Base-by-base conservation (phyloP, 768 basidiomycete species). In the Boletus eberwhitei region DNA sequence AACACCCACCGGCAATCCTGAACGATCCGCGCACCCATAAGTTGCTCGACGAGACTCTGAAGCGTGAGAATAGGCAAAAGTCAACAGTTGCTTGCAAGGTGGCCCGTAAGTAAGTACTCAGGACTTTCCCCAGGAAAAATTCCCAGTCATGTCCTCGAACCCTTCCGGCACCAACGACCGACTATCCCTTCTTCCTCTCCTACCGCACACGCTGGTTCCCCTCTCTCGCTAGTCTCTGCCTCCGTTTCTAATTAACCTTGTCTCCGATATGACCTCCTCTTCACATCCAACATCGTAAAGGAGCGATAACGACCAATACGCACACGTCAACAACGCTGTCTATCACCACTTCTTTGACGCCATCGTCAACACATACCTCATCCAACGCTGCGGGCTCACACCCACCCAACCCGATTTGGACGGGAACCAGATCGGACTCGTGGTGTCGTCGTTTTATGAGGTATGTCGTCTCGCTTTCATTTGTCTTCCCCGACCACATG, bases 281-380 rank as follows among this genome's bases (percentile, higher is more conserved):
- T 34, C 13, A 13, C 12, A 1, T 44, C 26, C 21, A 11, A 29
- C 7, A 46, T 21, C 29, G 6, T 26, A n/a, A 58, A 92, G 90
- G 90, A 88, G 80, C 61, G 90, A 92, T 76, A 92, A 91, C 62
- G 90, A 92, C 74, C 88, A 90, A 61, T 92, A 92, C 64, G 78
- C 81, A 13, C 90, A 92, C 57, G 74, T 91, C 64, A 91, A 92
- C 72, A 93, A 92, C 69, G 78, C 86, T 0, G 73, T 90, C 16
- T 93, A 90, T 70, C 88, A 89, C 64, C 87, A 88, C 63, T 77
- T 89, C 52, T 88, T 91, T 71, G 90, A 92, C 71, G 88, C 89
- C 5, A 75, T 90, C 63, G 75, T 92, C 69, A 93, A 92, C 67
- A 79, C 86, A 9, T 93, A 89, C 69, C 82, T 91, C 57, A 84